Base-by-base conservation (phyloP, 1,284 basidiomycete genomes). In the Rhodotorula sp. region DNA sequence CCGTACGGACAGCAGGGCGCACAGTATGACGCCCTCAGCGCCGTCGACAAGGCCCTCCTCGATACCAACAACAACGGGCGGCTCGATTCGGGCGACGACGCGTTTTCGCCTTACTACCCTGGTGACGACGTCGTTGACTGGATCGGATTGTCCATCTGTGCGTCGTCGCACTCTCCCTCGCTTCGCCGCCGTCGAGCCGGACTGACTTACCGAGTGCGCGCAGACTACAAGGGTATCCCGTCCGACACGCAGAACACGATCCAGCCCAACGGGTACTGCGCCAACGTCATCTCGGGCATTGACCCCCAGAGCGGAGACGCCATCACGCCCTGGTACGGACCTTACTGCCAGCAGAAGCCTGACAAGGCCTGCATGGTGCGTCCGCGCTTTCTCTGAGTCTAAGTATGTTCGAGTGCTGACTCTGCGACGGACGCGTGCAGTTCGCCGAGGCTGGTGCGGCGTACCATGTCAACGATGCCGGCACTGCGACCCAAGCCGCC, bases 81-180 rank as follows among this genome's bases (percentile, higher is more conserved):
- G 39, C 55, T 79, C 34, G 71, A 73, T 32, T 59, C 58, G 11
- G 64, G 27, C 8, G 79, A 79, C 61, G 77, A 79, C 59, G 52
- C 78, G 8, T 72, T 76, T 66, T 22, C 72, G 27, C 76, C 79
- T 19, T 79, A 78, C 68, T 78, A 76, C 56, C 79, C 79, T 2
- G 79, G 79, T 7, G 77, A 77, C 66, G 72, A 72, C 22, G 63
- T 72, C 30, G 79, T 79, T 44, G 79, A 79, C 68, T 79, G 79
- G 79, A 76, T 76, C 59, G 79, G 78, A 3, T 52, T 79, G 34
- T 79, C 79, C 20, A 72, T 77, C 70, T 78, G 71, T 72, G 15
- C 51, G 68, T 68, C 39, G 2, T 20, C 17, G 17, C 3, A 4
- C 19, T 47, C 36, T 20, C 15, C n/a, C 20, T 39, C 15, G 9